A percentile compares a stretch with the other conserved stretches of the same genome.
Conservation (phyloP, 306 rosid species). For the Quercus glauca region DNA sequence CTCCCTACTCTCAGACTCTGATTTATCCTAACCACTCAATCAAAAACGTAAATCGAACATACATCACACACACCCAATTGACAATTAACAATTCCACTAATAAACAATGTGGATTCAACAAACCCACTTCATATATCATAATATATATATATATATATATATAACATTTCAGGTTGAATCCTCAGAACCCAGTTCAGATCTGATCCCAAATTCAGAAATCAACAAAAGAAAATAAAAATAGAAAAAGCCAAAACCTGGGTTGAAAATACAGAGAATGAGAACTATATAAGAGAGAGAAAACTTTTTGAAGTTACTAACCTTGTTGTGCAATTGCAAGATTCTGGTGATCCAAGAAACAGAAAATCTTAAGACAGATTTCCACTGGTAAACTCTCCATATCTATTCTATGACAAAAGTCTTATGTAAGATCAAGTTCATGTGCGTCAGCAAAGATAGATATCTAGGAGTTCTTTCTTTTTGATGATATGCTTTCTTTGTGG, state of each 20-base stretch:
- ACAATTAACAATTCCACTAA: conserved; percentile 11
- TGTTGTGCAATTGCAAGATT: conserved; percentile 54
- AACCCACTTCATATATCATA: conserved; percentile 16
- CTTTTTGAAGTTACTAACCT: conserved; percentile 32
- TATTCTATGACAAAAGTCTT: not conserved
- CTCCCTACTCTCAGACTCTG: not conserved
- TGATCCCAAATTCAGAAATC: not conserved
- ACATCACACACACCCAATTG: not conserved
- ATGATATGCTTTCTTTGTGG: no score
- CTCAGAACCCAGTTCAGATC: not conserved
- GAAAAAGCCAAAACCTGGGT: not conserved
- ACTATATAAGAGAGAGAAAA: not conserved
- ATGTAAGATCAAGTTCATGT: not conserved
- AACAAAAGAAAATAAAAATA: not conserved
- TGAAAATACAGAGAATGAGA: no score
- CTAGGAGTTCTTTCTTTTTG: no score
- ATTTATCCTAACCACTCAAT: not conserved
- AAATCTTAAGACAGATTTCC: conserved; percentile 53
- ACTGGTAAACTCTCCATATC: conserved; percentile 62
- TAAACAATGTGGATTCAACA: conserved; percentile 14
- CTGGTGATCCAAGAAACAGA: conserved; percentile 56
- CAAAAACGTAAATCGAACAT: not conserved
- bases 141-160: not conserved
- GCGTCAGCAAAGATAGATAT: not conserved
- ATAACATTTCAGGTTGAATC: not conserved